Evolutionary conservation across 495 filamentous ascomycete genomes (phyloP).

Genomic region (Podospora australis): DNA sequence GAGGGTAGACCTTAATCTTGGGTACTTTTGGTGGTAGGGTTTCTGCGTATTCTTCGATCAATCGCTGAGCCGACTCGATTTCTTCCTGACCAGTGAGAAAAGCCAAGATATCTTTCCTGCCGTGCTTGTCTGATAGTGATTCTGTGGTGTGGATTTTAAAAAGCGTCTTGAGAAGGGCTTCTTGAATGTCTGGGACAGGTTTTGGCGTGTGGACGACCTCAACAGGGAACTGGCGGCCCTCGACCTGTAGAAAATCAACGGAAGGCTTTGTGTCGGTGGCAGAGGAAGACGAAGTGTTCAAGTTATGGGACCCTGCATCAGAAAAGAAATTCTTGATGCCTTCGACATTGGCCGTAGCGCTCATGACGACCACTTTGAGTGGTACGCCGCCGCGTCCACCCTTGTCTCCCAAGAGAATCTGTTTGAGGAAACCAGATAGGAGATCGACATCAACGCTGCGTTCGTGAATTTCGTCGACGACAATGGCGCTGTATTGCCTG

Average conservation of each 20-base stretch:
- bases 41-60: constrained; percentile 72
- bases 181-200: constrained; percentile 76
- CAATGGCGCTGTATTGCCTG: constrained; percentile 75
- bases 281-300: neutral
- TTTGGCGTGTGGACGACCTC: constrained; percentile 68
- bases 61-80: constrained; percentile 71
- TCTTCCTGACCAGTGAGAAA: constrained; percentile 94
- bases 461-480: constrained; percentile 97
- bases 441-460: constrained; percentile 94
- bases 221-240: constrained; percentile 86
- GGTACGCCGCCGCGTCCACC: constrained; percentile 60
- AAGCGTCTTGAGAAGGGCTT: constrained; percentile 73
- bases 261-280: constrained; percentile 4
- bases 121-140: constrained; percentile 64
- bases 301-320: constrained; percentile 1
- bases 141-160: constrained; percentile 85
- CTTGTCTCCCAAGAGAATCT: constrained; percentile 54
- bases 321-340: constrained; percentile 70
- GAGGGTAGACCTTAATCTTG: constrained; percentile 49
- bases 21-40: constrained; percentile 68
- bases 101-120: constrained; percentile 65
- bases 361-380: constrained; percentile 92
- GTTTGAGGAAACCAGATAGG: constrained; percentile 77
- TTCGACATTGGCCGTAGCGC: constrained; percentile 86
- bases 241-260: constrained; percentile 60